These are phyloP conservation scores for Kwoniella dendrophila DNA, from an alignment of 768 basidiomycete species.

Conservation along the genomic window DNA sequence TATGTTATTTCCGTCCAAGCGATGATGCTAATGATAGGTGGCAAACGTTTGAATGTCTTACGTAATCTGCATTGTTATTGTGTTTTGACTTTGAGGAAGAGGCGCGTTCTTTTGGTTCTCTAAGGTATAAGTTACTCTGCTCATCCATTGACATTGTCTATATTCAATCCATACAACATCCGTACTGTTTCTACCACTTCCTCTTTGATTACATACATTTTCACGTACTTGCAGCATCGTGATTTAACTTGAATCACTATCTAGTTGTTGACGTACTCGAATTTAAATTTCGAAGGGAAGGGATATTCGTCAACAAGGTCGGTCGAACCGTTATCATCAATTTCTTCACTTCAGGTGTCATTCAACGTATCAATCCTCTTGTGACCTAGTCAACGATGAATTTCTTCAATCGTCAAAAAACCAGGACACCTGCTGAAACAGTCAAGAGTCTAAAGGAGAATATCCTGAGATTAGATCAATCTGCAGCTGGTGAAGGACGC, in stretches of 20 bases:
- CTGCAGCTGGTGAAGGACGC: conserved; percentile 33
- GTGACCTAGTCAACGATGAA: conserved; percentile 30
- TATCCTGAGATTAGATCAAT: conserved; percentile 38
- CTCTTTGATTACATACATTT: too few relatives aligned
- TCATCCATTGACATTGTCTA: not conserved
- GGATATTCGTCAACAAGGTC: too few relatives aligned
- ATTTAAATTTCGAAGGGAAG: too few relatives aligned
- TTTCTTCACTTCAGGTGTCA: not conserved
- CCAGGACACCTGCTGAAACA: conserved; percentile 40
- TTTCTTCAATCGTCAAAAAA: conserved; percentile 48
- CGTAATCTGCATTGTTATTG: conserved; percentile 6
- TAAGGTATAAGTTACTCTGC: not conserved
- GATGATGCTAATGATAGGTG: too few relatives aligned
- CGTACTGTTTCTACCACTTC: too few relatives aligned
- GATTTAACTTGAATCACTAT: too few relatives aligned
- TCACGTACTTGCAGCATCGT: too few relatives aligned
- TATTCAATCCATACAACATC: not conserved
- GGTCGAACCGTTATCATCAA: not conserved
- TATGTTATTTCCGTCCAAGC: too few relatives aligned
- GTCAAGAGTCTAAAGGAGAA: conserved; percentile 42
- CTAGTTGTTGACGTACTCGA: too few relatives aligned
- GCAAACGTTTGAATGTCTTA: conserved; percentile 8
- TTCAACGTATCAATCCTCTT: not conserved
- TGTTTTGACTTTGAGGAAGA: conserved; percentile 9
- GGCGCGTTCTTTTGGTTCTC: conserved; percentile 16